Evolutionary conservation across 257 asterid species (phyloP), one percentile per base, ranked within the genome.

Genomic region (Galeopsis tetrahit): DNA sequence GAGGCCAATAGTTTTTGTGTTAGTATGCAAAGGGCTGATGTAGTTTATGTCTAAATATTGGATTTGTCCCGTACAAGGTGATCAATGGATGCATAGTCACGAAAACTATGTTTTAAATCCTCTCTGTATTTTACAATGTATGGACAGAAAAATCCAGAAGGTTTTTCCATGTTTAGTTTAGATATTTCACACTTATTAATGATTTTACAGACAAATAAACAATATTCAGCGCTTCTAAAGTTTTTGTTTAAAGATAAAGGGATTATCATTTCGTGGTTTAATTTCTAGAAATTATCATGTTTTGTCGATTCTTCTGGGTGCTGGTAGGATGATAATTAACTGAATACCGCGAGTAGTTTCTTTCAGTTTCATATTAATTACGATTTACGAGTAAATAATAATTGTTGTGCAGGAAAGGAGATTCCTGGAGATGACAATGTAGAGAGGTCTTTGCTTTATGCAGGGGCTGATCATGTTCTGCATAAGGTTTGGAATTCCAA

Each of bases 381-480:
- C 17, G 68, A 35, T 66, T 65, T 39, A 67, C 17, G 68, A 11
- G 31, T 66, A 63, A 31, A 32, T n/a, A 42, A 44, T 10, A 35
- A 71, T 66, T 72, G 8, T 74, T 75, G 48, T 80, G 70, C 90
- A 95, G 97, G 94, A 68, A 85, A 87, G 82, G 88, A 83, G 77
- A 85, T 92, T 79, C 90, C 98, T 31, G 84, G 72, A 58, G 93
- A 83, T 76, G 85, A 72, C 63, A 79, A 73, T 73, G 75, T 78
- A 36, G 88, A 81, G 72, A 82, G 82, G 51, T 74, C 73, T 39
- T 74, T 92, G 80, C 85, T 88, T 70, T 73, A 75, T 81, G 84
- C 91, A 6, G 92, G 77, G 79, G 89, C 85, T 11, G 96, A 92
- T 83, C 87, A 88, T 69, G 91, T 86, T 75, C 82, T 95, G 42